phyloP scores from a whole-genome alignment of 768 basidiomycete species.

The Podaxis mareebaensis region DNA sequence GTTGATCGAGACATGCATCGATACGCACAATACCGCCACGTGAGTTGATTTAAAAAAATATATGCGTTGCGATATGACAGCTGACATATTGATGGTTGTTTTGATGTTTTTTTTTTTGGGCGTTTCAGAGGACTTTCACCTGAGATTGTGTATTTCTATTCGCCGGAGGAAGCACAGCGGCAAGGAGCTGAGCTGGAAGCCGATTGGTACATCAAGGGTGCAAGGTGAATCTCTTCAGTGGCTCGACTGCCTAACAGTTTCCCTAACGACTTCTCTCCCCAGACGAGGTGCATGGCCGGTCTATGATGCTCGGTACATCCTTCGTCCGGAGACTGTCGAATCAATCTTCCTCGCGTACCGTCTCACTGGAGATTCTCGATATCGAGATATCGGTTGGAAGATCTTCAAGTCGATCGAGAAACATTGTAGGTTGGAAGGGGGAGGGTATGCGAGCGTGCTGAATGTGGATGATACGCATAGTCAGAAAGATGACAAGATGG shows the following conservation, averaged over 20 bases:
- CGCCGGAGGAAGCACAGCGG: conserved; percentile 51
- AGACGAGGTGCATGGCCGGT: conserved; percentile 38
- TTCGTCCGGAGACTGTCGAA: conserved; percentile 94
- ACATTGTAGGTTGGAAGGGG: conserved; percentile 72
- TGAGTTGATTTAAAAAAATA: conserved; percentile 36
- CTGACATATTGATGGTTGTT: background rate
- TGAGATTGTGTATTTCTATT: conserved; percentile 85
- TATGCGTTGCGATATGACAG: conserved; percentile 22
- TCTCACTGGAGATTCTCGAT: conserved; percentile 79
- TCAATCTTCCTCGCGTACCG: conserved; percentile 91
- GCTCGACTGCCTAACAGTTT: background rate
- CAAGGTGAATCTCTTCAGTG: conserved; percentile 39
- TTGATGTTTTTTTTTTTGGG: background rate
- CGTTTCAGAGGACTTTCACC: conserved; percentile 72
- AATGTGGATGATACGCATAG: conserved; percentile 68
- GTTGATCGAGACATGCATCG: conserved; percentile 85
- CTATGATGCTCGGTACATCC: conserved; percentile 91
- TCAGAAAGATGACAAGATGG: no score
- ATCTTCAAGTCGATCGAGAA: conserved; percentile 91
- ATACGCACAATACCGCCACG: conserved; percentile 82
- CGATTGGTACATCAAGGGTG: conserved; percentile 94
- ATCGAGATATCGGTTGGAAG: conserved; percentile 83
- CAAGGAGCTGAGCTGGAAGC: conserved; percentile 35
- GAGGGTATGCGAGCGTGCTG: conserved; percentile 83
- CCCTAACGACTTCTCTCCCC: conserved; percentile 5